These are phyloP conservation scores for Phaeophleospora eucalypticola DNA, from an alignment of 2,329 filamentous ascomycete genomes.

Conservation along the genomic window DNA sequence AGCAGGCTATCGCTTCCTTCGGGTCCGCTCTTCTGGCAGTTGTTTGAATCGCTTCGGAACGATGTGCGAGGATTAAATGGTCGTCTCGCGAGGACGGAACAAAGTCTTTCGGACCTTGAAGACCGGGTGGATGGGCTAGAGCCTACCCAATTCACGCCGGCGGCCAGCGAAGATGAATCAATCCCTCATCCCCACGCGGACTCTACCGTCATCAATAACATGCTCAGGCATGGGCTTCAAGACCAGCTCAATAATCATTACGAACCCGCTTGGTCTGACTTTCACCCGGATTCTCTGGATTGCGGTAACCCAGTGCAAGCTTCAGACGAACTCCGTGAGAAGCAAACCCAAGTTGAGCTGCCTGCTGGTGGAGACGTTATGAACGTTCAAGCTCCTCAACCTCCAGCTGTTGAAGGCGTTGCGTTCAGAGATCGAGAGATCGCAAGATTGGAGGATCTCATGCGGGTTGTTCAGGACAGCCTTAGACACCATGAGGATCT, in stretches of 20 bases:
- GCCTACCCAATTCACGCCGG: conserved; percentile 18
- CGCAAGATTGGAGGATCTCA: conserved; percentile 19
- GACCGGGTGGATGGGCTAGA: conserved; percentile 20
- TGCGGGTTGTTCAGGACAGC: conserved; percentile 13
- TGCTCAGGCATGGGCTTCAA: too few species aligned
- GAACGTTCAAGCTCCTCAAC: background rate
- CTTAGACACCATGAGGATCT: conserved; percentile 14
- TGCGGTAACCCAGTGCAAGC: too few species aligned
- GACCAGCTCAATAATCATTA: too few species aligned
- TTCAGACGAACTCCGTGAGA: too few species aligned
- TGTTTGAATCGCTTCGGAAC: conserved; percentile 20
- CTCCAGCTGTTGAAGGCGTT: conserved; percentile 16
- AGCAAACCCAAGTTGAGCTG: background rate
- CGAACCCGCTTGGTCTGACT: too few species aligned
- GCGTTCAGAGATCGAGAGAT: conserved; percentile 29
- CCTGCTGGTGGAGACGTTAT: background rate
- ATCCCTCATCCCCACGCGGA: too few species aligned
- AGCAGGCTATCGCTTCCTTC: conserved; percentile 12
- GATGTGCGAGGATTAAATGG: conserved; percentile 17
- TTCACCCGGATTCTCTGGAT: too few species aligned
- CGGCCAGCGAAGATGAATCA: conserved; percentile 15
- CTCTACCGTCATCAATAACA: too few species aligned
- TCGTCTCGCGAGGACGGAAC: conserved; percentile 19
- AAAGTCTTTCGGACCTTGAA: conserved; percentile 21
- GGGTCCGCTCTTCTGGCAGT: conserved; percentile 22